phyloP scores from a whole-genome alignment of 495 filamentous ascomycete genomes.

The Penicillium steckii region DNA sequence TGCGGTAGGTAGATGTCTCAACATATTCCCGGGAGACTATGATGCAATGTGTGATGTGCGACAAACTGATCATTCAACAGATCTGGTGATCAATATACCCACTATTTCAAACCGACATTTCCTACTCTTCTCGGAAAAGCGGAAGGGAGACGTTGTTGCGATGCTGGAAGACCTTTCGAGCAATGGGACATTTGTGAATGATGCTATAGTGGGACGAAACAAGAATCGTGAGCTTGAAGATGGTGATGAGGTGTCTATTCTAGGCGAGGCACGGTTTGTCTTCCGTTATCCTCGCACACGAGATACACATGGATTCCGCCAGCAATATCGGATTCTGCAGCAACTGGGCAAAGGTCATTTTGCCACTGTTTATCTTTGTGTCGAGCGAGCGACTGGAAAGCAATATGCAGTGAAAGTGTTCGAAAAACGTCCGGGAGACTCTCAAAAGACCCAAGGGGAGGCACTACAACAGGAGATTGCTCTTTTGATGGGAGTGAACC shows the following conservation, averaged over 20 bases:
- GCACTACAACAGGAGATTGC: constrained; percentile 93
- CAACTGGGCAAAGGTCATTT: constrained; percentile 97
- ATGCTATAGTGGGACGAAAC: constrained; percentile 86
- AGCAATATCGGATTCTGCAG: constrained; percentile 81
- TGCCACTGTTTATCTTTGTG: constrained; percentile 88
- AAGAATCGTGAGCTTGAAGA: constrained; percentile 84
- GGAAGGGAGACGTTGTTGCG: constrained; percentile 73
- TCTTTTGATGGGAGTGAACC: constrained; percentile 91
- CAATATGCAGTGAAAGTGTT: constrained; percentile 94
- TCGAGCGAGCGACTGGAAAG: constrained; percentile 78
- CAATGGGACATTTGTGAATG: constrained; percentile 96
- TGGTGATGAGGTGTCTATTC: constrained; percentile 83
- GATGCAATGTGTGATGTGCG: too few relatives aligned
- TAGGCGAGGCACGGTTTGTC: constrained; percentile 79
- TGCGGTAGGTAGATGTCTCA: constrained; percentile 64
- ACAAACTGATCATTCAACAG: constrained; percentile 46
- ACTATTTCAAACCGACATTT: constrained; percentile 97
- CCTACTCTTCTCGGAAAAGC: constrained; percentile 84
- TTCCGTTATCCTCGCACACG: constrained; percentile 84
- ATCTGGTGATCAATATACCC: constrained; percentile 73
- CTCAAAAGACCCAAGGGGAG: constrained; percentile 78
- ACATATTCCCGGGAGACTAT: neutral
- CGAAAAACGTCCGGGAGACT: constrained; percentile 72
- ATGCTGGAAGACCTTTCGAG: constrained; percentile 90
- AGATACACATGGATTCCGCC: constrained; percentile 72